Evolutionary conservation across 441 rosid genomes (phyloP), one percentile per base, ranked within the genome.

Genomic region (Iberis amara): DNA sequence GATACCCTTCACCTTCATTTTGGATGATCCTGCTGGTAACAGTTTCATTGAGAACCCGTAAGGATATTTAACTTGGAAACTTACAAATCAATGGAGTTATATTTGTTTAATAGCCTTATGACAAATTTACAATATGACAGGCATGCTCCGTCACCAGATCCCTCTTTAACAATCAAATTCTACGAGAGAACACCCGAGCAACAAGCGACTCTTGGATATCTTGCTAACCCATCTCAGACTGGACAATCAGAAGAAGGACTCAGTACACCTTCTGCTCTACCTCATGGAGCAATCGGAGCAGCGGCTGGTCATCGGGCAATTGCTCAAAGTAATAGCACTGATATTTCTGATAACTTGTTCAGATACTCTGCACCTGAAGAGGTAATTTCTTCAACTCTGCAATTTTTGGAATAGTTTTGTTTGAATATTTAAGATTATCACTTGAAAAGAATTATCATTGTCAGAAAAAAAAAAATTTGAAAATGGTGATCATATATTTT

Each of bases 31-130:
- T 50, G 77, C 92, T 45, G 98, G 98, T 61, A 92, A 92, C 76
- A 82, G 98, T 80, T 92, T 89, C 72, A 73, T 92, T 56, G 99
- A 92, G 65, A 92, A 89, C 55, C 98, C 76, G 97, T 89, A 82
- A 86, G 96, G 18, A 54, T 13, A 9, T 26, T 8, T n/a, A 54
- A 30, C 9, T 30, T 49, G 3, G 14, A 32, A 48, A 35, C n/a
- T n/a, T 32, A 15, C 37, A 4, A 56, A 27, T 5, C 7, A 24
- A 5, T n/a, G 11, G 18, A 24, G 24, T 52, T 66, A 21, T 44
- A 35, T 12, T 33, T 41, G 18, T 47, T 32, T 52, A 9, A 37
- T 21, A 14, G 11, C 27, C 45, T 56, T 55, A 31, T 64, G 64
- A 68, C 44, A 39, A 55, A 5, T 26, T 48, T 31, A 48, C 52